Percentiles rank a stretch among this genome's conserved stretches.
Conservation (phyloP, 2,329 filamentous ascomycete species). For the Tolypocladium pustulatum region DNA sequence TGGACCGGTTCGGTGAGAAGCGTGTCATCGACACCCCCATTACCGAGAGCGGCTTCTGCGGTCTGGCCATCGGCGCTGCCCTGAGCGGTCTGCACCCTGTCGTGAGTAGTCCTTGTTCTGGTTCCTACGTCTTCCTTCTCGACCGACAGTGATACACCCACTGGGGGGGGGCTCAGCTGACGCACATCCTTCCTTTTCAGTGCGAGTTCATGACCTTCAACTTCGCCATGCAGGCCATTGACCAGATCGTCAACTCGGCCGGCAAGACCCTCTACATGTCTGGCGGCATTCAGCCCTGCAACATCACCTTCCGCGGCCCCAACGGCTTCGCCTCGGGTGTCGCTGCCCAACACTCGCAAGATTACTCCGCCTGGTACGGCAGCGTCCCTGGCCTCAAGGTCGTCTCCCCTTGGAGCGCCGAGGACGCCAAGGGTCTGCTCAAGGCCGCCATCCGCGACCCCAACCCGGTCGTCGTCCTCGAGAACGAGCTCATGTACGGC, state of each 20-base stretch:
- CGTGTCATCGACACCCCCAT: conserved; percentile 97
- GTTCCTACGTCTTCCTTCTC: background rate
- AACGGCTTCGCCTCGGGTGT: conserved; percentile 97
- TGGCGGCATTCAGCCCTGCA: conserved; percentile 97
- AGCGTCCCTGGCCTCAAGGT: conserved; percentile 97
- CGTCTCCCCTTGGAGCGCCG: conserved; percentile 87
- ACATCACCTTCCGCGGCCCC: conserved; percentile 98
- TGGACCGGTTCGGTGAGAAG: conserved; percentile 96
- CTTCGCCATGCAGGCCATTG: conserved; percentile 99
- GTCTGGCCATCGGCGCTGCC: conserved; percentile 88
- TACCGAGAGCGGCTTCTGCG: conserved; percentile 91
- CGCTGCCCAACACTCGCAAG: conserved; percentile 95
- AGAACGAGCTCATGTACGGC: conserved; percentile 89
- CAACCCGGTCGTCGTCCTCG: conserved; percentile 86
- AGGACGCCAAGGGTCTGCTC: conserved; percentile 95
- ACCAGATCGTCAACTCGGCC: conserved; percentile 98
- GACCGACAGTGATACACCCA: background rate
- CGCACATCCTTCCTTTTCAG: conserved; percentile 28
- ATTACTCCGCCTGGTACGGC: conserved; percentile 98
- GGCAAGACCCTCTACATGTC: conserved; percentile 99
- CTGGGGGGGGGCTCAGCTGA: background rate
- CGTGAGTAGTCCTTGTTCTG: conserved; percentile 44
- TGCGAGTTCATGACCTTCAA: conserved; percentile 99
- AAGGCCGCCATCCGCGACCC: conserved; percentile 98
- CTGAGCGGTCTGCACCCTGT: conserved; percentile 90